Percentiles rank a stretch among this genome's conserved stretches.
phyloP scores from a whole-genome alignment of 495 filamentous ascomycete genomes.

The Talaromyces liani region DNA sequence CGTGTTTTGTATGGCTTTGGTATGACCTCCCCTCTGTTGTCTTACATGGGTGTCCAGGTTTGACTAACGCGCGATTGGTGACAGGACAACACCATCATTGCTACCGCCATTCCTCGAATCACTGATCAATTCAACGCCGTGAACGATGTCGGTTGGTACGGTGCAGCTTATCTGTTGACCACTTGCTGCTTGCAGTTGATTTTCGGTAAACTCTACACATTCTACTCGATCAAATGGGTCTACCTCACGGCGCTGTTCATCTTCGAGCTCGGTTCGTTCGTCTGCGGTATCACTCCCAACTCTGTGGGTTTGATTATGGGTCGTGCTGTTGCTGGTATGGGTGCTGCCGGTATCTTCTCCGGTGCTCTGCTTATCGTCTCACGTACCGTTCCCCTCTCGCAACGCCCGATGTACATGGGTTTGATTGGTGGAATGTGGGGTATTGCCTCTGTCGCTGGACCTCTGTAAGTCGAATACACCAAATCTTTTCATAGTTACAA shows the following conservation, averaged over 20 bases:
- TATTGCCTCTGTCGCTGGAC: slow-evolving; percentile 69
- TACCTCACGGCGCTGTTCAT: slow-evolving; percentile 64
- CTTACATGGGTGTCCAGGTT: not conserved
- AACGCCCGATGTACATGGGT: slow-evolving; percentile 66
- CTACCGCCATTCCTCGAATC: slow-evolving; percentile 78
- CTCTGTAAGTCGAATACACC: slow-evolving; percentile 33
- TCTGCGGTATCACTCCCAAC: slow-evolving; percentile 72
- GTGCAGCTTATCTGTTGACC: slow-evolving; percentile 61
- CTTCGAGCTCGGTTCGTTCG: slow-evolving; percentile 80
- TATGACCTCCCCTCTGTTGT: slow-evolving; percentile 14
- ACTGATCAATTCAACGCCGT: slow-evolving; percentile 72
- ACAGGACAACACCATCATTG: slow-evolving; percentile 48
- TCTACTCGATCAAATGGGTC: slow-evolving; percentile 66
- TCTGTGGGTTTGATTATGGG: slow-evolving; percentile 74
- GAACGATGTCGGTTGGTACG: slow-evolving; percentile 78
- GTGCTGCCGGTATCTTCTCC: slow-evolving; percentile 73
- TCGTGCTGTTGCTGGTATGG: slow-evolving; percentile 79
- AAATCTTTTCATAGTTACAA: not conserved
- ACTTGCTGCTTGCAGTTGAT: slow-evolving; percentile 63
- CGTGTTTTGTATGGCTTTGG: slow-evolving; percentile 59
- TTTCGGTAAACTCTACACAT: slow-evolving; percentile 74
- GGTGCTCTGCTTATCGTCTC: slow-evolving; percentile 76
- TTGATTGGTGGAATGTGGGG: slow-evolving; percentile 76
- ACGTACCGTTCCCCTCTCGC: slow-evolving; percentile 62
- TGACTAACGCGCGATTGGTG: not conserved